Evolutionary conservation across 371 early-diverging fungal species (phyloP).

Genomic region (Funneliformis caledonium): DNA sequence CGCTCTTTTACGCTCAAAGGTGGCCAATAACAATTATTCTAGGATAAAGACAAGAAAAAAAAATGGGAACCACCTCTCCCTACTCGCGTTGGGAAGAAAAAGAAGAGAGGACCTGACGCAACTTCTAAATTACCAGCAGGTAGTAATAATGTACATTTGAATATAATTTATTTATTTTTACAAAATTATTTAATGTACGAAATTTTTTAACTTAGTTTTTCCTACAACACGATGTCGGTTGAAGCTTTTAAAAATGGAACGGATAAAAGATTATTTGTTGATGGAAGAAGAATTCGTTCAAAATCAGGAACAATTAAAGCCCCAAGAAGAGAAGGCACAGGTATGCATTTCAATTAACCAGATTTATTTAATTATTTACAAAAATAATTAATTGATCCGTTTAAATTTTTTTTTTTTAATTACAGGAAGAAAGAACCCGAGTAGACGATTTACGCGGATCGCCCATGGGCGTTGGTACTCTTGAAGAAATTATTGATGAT

Average conservation of each 20-base stretch:
- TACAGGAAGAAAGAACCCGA: constrained; percentile 86
- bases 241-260: constrained; percentile 94
- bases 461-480: constrained; percentile 98
- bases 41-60: constrained; percentile 89
- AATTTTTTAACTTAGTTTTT: constrained; percentile 65
- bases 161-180: not conserved
- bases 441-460: constrained; percentile 99
- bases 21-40: not conserved
- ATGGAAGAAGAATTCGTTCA: constrained; percentile 98
- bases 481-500: constrained; percentile 99
- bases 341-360: constrained; percentile 35
- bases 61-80: constrained; percentile 99
- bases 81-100: constrained; percentile 96
- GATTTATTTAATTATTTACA: not conserved
- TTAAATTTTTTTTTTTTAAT: not conserved
- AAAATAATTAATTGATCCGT: not conserved
- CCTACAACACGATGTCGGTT: constrained; percentile 97
- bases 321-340: constrained; percentile 93
- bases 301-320: constrained; percentile 96
- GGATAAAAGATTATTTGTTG: constrained; percentile 97
- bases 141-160: constrained; percentile 43
- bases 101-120: constrained; percentile 95
- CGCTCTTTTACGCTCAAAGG: not conserved
- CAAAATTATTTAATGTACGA: not conserved
- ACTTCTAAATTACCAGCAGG: constrained; percentile 92